phyloP scores from a whole-genome alignment of 1,139 yeast species.

The Taphrina communis region DNA sequence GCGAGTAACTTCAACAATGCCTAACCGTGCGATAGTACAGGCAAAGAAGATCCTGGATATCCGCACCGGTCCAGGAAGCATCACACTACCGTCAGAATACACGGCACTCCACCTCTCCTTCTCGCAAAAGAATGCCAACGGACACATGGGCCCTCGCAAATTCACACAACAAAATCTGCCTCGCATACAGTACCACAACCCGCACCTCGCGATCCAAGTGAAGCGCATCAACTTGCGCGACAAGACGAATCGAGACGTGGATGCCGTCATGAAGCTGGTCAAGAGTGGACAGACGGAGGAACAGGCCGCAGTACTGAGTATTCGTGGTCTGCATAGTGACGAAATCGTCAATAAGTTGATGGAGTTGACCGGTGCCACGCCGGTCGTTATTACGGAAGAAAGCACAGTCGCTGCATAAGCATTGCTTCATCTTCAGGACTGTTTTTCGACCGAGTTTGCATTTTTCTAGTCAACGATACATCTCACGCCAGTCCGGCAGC shows the following conservation, averaged over 20 bases:
- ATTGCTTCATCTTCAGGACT: not conserved
- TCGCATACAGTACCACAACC: constrained; percentile 34
- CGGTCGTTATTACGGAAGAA: not conserved
- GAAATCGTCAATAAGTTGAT: constrained; percentile 20
- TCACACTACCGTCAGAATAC: constrained; percentile 19
- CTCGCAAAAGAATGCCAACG: constrained; percentile 34
- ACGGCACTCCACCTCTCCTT: constrained; percentile 22
- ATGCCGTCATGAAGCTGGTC: constrained; percentile 13
- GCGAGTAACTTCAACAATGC: not conserved
- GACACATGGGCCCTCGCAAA: constrained; percentile 40
- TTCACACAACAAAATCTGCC: constrained; percentile 35
- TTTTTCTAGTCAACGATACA: too few species aligned
- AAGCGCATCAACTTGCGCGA: constrained; percentile 9
- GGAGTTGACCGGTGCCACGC: constrained; percentile 17
- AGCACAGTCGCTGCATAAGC: not conserved
- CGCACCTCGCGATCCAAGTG: constrained; percentile 19
- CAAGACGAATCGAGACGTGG: constrained; percentile 11
- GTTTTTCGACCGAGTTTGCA: too few species aligned
- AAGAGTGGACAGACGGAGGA: constrained; percentile 3
- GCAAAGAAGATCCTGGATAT: constrained; percentile 17
- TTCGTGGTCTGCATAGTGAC: constrained; percentile 29
- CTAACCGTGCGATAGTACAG: constrained; percentile 29
- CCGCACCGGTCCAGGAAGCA: constrained; percentile 20
- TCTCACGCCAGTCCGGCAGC: too few species aligned
- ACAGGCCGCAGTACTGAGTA: not conserved